Conservation (phyloP, 805 yeast species). For the Candida qinlingensis region DNA sequence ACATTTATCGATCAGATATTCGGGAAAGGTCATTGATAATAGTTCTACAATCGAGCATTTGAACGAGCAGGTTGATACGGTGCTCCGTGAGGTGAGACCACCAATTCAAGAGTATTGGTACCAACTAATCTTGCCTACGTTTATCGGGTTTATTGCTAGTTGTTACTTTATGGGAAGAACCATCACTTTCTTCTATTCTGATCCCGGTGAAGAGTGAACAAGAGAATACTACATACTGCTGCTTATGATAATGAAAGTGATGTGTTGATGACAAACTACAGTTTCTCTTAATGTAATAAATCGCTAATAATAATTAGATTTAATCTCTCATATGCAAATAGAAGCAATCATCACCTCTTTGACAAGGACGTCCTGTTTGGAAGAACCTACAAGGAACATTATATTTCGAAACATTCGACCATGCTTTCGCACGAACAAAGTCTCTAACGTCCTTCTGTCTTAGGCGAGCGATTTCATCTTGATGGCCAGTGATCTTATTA, state of each 20-base stretch:
- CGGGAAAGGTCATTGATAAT: conserved; percentile 70
- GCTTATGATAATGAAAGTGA: no score
- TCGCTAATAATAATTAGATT: background rate
- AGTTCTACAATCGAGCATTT: conserved; percentile 40
- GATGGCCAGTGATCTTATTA: background rate
- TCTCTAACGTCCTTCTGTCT: conserved; percentile 7
- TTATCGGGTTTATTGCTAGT: conserved; percentile 3
- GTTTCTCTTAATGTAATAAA: no score
- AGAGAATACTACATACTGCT: no score
- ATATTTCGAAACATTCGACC: background rate
- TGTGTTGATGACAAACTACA: no score
- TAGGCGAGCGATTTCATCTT: background rate
- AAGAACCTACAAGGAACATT: conserved; percentile 3
- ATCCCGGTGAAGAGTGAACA: conserved; percentile 8
- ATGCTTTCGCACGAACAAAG: background rate
- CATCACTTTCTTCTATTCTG: conserved; percentile 6
- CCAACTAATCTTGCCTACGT: conserved; percentile 4
- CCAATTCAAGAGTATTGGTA: conserved; percentile 8
- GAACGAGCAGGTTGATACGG: conserved; percentile 35
- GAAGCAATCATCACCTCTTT: conserved; percentile 7
- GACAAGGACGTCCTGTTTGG: background rate
- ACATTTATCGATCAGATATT: conserved; percentile 46
- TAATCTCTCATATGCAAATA: conserved; percentile 4
- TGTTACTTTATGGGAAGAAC: conserved; percentile 1
- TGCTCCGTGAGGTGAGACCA: conserved; percentile 16